Conservation (phyloP, 2,329 filamentous ascomycete species). For the Colletotrichum gigasporum region DNA sequence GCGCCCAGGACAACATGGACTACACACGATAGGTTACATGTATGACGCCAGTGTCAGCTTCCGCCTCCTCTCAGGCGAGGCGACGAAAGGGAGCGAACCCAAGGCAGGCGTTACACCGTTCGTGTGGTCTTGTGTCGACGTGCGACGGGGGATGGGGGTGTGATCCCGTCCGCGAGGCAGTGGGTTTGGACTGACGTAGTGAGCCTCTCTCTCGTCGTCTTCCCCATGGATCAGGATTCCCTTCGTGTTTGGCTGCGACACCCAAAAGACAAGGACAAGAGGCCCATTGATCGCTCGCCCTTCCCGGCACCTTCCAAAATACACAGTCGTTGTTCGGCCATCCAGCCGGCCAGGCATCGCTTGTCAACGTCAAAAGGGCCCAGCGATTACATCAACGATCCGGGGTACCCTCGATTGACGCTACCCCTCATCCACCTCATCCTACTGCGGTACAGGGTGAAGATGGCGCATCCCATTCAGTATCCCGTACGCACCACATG, state of each 20-base stretch:
- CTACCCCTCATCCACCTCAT: slow-evolving; percentile 20
- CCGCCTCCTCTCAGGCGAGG: not conserved
- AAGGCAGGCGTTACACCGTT: not conserved
- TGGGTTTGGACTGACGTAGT: slow-evolving; percentile 30
- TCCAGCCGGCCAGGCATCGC: slow-evolving; percentile 19
- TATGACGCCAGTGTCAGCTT: slow-evolving; percentile 30
- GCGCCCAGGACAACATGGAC: not conserved
- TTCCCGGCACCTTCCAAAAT: not conserved
- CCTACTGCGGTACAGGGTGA: slow-evolving; percentile 1
- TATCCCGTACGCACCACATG: slow-evolving; percentile 16
- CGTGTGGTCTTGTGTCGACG: slow-evolving; percentile 9
- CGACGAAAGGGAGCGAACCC: not conserved
- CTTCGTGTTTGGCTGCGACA: not conserved
- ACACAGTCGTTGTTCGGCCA: slow-evolving; percentile 12
- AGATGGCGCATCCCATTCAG: not conserved
- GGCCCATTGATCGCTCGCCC: not conserved
- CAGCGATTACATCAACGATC: slow-evolving; percentile 31
- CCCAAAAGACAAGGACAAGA: not conserved
- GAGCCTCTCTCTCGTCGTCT: slow-evolving; percentile 4
- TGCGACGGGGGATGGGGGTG: slow-evolving; percentile 2
- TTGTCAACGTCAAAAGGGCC: slow-evolving; percentile 17
- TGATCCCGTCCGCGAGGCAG: slow-evolving; percentile 4
- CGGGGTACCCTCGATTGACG: slow-evolving; percentile 28
- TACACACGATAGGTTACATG: slow-evolving; percentile 19
- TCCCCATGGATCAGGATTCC: slow-evolving; percentile 2